A percentile compares a stretch with the other conserved stretches of the same genome.
Evolutionary conservation across 176 grass and related monocot species (phyloP).

Genomic region (Rhipidocladum racemiflorum): DNA sequence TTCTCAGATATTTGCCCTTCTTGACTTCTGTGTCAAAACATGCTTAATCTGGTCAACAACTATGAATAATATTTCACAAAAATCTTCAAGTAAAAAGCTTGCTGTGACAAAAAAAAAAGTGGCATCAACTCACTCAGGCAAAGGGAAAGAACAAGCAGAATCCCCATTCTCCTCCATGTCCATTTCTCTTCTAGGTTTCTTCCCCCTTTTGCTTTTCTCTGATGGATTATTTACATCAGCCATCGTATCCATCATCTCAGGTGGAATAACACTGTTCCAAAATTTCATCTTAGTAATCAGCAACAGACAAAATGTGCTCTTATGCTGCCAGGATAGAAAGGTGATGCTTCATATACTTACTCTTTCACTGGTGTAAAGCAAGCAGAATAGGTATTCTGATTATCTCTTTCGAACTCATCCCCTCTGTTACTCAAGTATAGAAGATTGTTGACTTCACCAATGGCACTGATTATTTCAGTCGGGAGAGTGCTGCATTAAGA

Average conservation of each 20-base stretch:
- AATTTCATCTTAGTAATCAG: constrained; percentile 30
- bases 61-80: constrained; percentile 13
- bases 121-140: constrained; percentile 38
- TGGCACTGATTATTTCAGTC: constrained; percentile 48
- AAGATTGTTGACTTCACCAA: constrained; percentile 43
- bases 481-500: constrained; percentile 64
- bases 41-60: constrained; percentile 29
- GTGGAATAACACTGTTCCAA: constrained; percentile 70
- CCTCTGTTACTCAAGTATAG: constrained; percentile 23
- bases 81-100: neutral
- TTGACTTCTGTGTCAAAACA: constrained; percentile 38
- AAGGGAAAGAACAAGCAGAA: constrained; percentile 18
- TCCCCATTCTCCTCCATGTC: constrained; percentile 2
- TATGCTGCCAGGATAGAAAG: constrained; percentile 12
- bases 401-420: constrained; percentile 29
- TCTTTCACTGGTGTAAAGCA: constrained; percentile 75
- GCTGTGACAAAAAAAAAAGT: constrained; percentile 2
- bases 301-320: constrained; percentile 22
- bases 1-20: constrained; percentile 27
- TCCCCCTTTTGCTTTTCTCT: constrained; percentile 29
- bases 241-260: constrained; percentile 52
- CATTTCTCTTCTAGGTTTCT: constrained; percentile 30
- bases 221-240: constrained; percentile 31
- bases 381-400: constrained; percentile 43
- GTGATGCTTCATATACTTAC: constrained; percentile 53